These are phyloP conservation scores for Bacidia gigantensis DNA, from an alignment of 495 filamentous ascomycete genomes.

Conservation along the genomic window DNA sequence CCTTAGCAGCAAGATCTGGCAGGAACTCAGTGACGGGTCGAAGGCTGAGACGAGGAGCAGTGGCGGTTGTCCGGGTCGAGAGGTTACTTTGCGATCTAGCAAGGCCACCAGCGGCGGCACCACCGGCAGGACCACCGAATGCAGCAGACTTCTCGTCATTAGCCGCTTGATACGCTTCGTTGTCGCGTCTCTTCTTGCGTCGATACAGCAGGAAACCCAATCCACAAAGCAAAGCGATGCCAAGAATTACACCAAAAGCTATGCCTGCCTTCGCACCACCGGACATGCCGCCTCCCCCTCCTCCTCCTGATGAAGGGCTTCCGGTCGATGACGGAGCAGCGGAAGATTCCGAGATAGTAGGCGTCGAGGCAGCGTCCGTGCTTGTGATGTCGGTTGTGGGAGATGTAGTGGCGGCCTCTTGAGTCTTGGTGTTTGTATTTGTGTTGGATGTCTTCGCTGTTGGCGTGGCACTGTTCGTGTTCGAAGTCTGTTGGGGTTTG, in stretches of 20 bases:
- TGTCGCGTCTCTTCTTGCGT: conserved; percentile 48
- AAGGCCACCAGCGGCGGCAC: conserved; percentile 21
- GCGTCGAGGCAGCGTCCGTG: conserved; percentile 9
- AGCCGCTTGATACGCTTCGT: conserved; percentile 30
- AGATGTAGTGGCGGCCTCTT: conserved; percentile 13
- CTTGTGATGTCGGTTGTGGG: conserved; percentile 11
- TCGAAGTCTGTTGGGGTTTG: neutral
- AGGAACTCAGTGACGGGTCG: conserved; percentile 80
- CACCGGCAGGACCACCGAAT: conserved; percentile 13
- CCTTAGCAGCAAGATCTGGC: conserved; percentile 44
- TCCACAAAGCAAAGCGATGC: conserved; percentile 45
- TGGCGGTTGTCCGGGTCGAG: conserved; percentile 32
- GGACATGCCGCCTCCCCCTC: conserved; percentile 34
- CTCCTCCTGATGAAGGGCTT: conserved; percentile 9
- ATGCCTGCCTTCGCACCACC: conserved; percentile 69
- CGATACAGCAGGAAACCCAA: conserved; percentile 51
- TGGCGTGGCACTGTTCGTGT: neutral
- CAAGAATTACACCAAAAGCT: conserved; percentile 60
- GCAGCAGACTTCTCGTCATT: conserved; percentile 44
- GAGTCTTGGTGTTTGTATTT: conserved; percentile 16
- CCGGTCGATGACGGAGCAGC: conserved; percentile 16
- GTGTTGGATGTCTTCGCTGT: conserved; percentile 13
- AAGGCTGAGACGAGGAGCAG: conserved; percentile 65
- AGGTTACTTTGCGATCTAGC: conserved; percentile 30
- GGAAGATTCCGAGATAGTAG: conserved; percentile 7